A percentile compares a stretch with the other conserved stretches of the same genome.
Conservation (phyloP, 2,329 filamentous ascomycete species). For the Cercospora janseana region DNA sequence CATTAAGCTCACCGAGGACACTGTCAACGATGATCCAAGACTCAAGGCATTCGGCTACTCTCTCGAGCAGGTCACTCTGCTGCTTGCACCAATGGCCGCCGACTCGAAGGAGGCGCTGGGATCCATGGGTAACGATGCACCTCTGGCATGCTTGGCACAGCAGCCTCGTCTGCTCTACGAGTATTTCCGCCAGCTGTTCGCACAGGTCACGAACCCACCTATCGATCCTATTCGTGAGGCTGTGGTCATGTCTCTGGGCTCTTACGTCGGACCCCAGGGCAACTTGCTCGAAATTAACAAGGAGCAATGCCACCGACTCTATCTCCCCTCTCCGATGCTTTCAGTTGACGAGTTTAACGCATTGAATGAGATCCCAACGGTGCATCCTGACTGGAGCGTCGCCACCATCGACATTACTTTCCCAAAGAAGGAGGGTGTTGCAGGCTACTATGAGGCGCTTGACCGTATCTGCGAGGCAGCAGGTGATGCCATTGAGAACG, state of each 20-base stretch:
- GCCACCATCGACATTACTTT: conserved; percentile 92
- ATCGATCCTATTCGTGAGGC: conserved; percentile 97
- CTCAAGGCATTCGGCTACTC: conserved; percentile 90
- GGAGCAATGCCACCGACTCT: conserved; percentile 79
- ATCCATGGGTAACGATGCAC: conserved; percentile 97
- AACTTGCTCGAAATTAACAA: conserved; percentile 92
- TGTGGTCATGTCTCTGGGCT: conserved; percentile 96
- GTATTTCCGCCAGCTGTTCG: conserved; percentile 97
- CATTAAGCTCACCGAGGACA: conserved; percentile 64
- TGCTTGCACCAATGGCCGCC: conserved; percentile 92
- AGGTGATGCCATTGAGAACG: conserved; percentile 77
- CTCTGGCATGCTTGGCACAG: conserved; percentile 84
- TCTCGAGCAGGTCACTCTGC: conserved; percentile 87
- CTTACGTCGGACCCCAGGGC: conserved; percentile 92
- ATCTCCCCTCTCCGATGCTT: conserved; percentile 83
- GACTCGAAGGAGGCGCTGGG: conserved; percentile 96
- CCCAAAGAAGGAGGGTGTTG: conserved; percentile 75
- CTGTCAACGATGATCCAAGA: conserved; percentile 78
- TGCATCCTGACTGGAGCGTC: conserved; percentile 80
- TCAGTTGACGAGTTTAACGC: conserved; percentile 90
- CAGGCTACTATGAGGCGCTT: conserved; percentile 82
- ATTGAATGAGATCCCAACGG: conserved; percentile 69
- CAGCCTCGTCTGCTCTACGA: conserved; percentile 87
- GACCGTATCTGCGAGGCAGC: conserved; percentile 85
- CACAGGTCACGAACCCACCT: conserved; percentile 95